A percentile compares a stretch with the other conserved stretches of the same genome.
Conservation (phyloP, 2,329 filamentous ascomycete species). For the Neospermospora avenae region DNA sequence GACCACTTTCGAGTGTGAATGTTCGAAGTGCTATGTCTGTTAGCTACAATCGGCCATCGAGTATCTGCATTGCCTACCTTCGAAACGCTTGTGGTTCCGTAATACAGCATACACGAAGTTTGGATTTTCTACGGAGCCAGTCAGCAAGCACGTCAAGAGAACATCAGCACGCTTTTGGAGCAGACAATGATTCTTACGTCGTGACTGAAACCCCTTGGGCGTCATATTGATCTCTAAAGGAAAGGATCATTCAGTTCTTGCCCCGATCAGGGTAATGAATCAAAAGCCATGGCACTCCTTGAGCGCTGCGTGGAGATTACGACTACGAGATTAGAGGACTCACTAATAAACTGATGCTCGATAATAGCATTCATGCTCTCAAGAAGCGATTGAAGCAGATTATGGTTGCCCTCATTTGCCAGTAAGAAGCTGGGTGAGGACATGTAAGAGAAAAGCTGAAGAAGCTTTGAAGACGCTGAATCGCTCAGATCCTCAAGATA, state of each 20-base stretch:
- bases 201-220: conserved; percentile 16
- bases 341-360: conserved; percentile 81
- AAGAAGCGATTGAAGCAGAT: conserved; percentile 73
- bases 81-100: conserved; percentile 77
- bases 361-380: conserved; percentile 88
- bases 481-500: conserved; percentile 75
- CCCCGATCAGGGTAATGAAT: conserved; percentile 5
- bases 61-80: conserved; percentile 39
- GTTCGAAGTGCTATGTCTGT: conserved; percentile 59
- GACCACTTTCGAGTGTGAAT: conserved; percentile 88
- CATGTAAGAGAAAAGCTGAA: conserved; percentile 89
- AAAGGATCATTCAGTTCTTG: conserved; percentile 14
- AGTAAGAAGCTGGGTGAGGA: conserved; percentile 89
- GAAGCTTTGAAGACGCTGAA: conserved; percentile 72
- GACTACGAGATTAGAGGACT: conserved; percentile 33
- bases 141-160: not conserved
- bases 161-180: not conserved
- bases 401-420: conserved; percentile 88
- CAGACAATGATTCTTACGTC: conserved; percentile 6
- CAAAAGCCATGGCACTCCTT: conserved; percentile 2
- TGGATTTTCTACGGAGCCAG: conserved; percentile 57
- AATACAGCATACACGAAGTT: conserved; percentile 77
- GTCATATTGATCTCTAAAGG: conserved; percentile 19
- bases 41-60: not conserved
- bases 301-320: not conserved